phyloP scores from a whole-genome alignment of 768 basidiomycete genomes.

The Cantharellus cinnabarinus region DNA sequence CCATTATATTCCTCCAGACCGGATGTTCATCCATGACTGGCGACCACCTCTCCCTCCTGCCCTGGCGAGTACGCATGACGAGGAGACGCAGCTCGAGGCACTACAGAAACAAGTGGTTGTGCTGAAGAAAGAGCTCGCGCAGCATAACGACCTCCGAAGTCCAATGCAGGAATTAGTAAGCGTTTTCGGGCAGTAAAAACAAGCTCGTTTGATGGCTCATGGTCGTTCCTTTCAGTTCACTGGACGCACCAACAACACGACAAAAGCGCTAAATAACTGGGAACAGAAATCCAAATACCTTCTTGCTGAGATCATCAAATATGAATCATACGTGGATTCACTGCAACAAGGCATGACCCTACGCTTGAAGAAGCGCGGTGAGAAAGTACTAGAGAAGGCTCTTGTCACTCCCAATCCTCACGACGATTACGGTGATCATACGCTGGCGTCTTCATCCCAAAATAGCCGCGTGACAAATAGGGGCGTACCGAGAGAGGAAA shows the following conservation, averaged over 20 bases:
- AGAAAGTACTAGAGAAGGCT: conserved; percentile 55
- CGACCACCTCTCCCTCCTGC: conserved; percentile 73
- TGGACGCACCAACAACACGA: conserved; percentile 46
- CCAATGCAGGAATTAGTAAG: conserved; percentile 64
- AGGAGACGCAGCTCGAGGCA: conserved; percentile 83
- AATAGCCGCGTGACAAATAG: neutral
- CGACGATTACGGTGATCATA: neutral
- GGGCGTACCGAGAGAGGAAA: conserved; percentile 2
- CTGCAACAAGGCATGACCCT: conserved; percentile 65
- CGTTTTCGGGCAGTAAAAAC: neutral
- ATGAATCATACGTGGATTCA: conserved; percentile 85
- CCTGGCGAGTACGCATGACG: conserved; percentile 69
- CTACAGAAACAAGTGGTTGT: conserved; percentile 58
- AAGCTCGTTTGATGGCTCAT: neutral
- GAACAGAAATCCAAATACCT: conserved; percentile 79
- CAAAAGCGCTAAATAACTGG: conserved; percentile 78
- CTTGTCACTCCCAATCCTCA: conserved; percentile 13
- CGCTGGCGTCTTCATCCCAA: neutral
- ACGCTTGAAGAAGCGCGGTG: conserved; percentile 74
- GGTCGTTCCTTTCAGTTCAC: conserved; percentile 38
- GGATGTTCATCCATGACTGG: conserved; percentile 79
- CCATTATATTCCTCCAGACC: conserved; percentile 40
- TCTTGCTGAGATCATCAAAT: conserved; percentile 84
- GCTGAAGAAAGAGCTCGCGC: conserved; percentile 58
- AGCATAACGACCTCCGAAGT: conserved; percentile 64